Base-by-base conservation (phyloP, 1,284 basidiomycete genomes). In the Apiotrichum mycotoxinovorans region DNA sequence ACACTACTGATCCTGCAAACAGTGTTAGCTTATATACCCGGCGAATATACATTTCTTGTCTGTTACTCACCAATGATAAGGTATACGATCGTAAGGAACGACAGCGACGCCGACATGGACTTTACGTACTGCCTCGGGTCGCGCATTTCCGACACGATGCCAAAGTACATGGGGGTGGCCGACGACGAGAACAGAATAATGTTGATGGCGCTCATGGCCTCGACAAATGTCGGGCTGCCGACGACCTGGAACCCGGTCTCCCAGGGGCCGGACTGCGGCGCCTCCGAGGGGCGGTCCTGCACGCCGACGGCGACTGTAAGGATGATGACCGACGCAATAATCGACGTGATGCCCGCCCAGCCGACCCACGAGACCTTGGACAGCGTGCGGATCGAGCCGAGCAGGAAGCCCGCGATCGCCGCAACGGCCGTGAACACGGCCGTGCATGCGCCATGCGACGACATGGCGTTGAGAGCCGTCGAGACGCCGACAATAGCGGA, bases 301-400 rank as follows among this genome's bases (percentile, higher is more conserved):
- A 72, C 61, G 14, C 68, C 72, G 23, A 74, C 72, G 3, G 74
- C 69, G 55, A 76, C 62, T 23, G 70, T 70, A 22, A 75, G 58
- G 40, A 66, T 67, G 47, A 76, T 49, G 51, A 73, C 64, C 10
- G 68, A 57, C 2, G 52, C 49, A 11, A 70, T 51, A 54, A 63
- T 63, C 35, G 64, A 64, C 30, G 59, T 50, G 46, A 73, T 60
- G 18, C 72, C 74, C 33, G 68, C 58, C 71, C 72, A 74, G 14
- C 67, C 69, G 45, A 76, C 51, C 61, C 65, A 71, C 1, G 69
- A 65, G 35, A 76, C 64, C 40, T 63, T 61, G 26, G 65, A 59
- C 33, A 72, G 62, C 0, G 69, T 73, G 22, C 66, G 68, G 38
- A 75, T 66, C n/a, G 62, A 60, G 26, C 66, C 54, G 49, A 75